Conservation (phyloP, 2,329 filamentous ascomycete genomes). For the Hawksworthiomyces lignivorus region DNA sequence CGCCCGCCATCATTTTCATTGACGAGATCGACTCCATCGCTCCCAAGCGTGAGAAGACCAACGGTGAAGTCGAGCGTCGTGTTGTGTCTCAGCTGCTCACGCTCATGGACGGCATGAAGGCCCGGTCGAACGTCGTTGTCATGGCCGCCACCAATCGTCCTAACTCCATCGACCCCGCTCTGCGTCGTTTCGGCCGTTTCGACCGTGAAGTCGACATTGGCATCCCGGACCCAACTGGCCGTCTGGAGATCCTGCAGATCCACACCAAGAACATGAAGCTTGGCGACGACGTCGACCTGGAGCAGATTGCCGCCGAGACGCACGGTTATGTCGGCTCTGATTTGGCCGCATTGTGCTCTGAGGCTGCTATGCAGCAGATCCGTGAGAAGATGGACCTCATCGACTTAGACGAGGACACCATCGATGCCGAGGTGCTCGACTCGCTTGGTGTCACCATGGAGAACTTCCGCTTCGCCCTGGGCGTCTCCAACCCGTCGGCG, state of each 20-base stretch:
- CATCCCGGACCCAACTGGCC: slow-evolving; percentile 94
- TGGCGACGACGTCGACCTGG: slow-evolving; percentile 89
- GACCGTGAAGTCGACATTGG: slow-evolving; percentile 98
- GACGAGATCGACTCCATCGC: slow-evolving; percentile 99
- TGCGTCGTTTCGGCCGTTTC: slow-evolving; percentile 96
- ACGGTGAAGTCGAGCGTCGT: slow-evolving; percentile 96
- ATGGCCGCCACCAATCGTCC: slow-evolving; percentile 99
- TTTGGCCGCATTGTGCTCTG: slow-evolving; percentile 94
- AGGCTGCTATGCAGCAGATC: slow-evolving; percentile 99
- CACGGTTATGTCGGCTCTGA: slow-evolving; percentile 99
- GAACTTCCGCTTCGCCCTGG: slow-evolving; percentile 98
- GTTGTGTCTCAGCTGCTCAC: slow-evolving; percentile 93
- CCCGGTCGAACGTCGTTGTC: slow-evolving; percentile 94
- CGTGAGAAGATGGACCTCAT: slow-evolving; percentile 99
- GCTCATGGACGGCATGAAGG: slow-evolving; percentile 99
- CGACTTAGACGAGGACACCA: slow-evolving; percentile 96
- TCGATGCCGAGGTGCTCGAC: slow-evolving; percentile 96
- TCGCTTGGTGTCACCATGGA: slow-evolving; percentile 99
- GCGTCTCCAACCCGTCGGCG: slow-evolving; percentile 96
- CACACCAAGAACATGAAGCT: slow-evolving; percentile 99
- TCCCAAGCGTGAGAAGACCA: slow-evolving; percentile 99
- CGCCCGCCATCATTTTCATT: slow-evolving; percentile 98
- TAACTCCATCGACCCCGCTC: slow-evolving; percentile 96
- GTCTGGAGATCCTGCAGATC: slow-evolving; percentile 97
- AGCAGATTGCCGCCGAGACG: slow-evolving; percentile 93